Evolutionary conservation across 805 yeast genomes (phyloP), one percentile per base, ranked within the genome.

Genomic region (Saturnispora silvae): DNA sequence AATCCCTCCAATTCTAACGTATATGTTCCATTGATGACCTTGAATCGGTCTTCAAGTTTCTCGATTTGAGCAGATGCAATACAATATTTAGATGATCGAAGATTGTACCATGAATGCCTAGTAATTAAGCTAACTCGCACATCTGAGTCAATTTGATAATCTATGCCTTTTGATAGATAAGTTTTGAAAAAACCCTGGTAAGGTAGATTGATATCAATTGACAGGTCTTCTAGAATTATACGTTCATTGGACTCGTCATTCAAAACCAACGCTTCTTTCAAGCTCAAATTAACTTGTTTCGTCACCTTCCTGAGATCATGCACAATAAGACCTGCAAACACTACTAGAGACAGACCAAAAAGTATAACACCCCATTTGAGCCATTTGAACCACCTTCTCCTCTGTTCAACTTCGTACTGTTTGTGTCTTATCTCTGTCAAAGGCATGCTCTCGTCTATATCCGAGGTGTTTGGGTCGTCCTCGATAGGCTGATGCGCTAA

Each of bases 381-480:
- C 13, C 23, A 28, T 14, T 31, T 32, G 28, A 20, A 31, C 7
- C 31, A 9, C 10, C 20, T 25, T n/a, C n/a, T 8, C 17, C 20
- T 15, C 31, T 30, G 9, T 19, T 31, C 34, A 17, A 25, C 20
- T 11, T 30, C 33, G 17, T 36, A 36, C 20, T 19, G 13, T 18
- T 36, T 30, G 19, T 36, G 30, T 31, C 39, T 30, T 30, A 36
- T 13, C 25, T 36, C 31, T 3, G 39, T 20, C 10, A 36, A 19
- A 14, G 39, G 39, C 27, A 36, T 9, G 2, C 34, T 23, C n/a
- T 36, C 39, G 15, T 36, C 34, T 5, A 31, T 19, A 24, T n/a
- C 13, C 10, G 30, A 16, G 8, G 39, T 36, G 26, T 36, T 31
- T 8, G 39, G 39, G 11, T 31, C 34, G 14, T 36, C 39, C 13